Evolutionary conservation across 1,284 basidiomycete genomes (phyloP), one percentile per base, ranked within the genome.

Genomic region (Cerrena zonata): DNA sequence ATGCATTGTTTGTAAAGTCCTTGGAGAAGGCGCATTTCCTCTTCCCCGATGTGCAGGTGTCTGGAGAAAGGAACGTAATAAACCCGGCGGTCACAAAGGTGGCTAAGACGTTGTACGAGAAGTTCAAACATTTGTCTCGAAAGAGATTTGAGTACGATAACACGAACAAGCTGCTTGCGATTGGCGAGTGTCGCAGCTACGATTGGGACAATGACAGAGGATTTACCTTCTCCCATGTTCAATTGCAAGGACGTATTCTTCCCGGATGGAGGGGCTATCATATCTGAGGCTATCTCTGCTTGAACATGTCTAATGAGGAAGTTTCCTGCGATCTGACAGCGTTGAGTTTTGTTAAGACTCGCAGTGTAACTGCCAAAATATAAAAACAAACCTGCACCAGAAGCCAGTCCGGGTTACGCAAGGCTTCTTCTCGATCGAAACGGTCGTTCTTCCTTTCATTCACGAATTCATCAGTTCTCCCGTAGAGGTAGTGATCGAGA

Each of bases 221-320:
- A 74, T 53, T 80, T 80, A 3, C 79, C 79, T 54, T 80, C 78
- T 1, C 78, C 78, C 79, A 81, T 80, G 43, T 80, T 79, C 19
- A 82, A 69, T 49, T 81, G 79, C 27, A 77, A 63, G 2, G 69
- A 58, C 0, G 69, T 69, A 46, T 72, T 81, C 3, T 48, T 15
- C 2, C 51, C 40, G 0, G 63, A 65, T 1, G 26, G 21, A 1
- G 79, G 78, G 0, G 56, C 50, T n/a, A 77, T 73, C 78, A 82
- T 82, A 46, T 77, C 67, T 2, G 57, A 47, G 1, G 77, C 72
- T 1, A 78, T 65, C 0, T 61, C 49, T 1, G 60, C 22, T 23
- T 42, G 41, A 5, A 19, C 13, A 23, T n/a, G 21, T 5, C 41
- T 19, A n/a, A 42, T 24, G 5, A 42, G 5, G 41, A 42, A 42